Conservation (phyloP, 116 monocot genomes). For the Zostera marina region DNA sequence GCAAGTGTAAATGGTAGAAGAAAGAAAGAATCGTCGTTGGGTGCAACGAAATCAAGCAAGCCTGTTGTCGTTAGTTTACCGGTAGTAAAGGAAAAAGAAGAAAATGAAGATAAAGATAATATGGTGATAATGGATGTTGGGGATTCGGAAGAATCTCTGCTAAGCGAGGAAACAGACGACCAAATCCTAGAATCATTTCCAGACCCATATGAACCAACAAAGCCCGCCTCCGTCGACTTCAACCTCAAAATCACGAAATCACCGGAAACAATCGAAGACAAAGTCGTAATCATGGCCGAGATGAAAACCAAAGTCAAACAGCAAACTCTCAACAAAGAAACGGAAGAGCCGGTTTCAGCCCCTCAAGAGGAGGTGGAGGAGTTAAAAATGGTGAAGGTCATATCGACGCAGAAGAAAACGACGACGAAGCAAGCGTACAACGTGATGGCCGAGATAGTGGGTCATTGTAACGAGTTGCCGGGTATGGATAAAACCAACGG, state of each 20-base stretch:
- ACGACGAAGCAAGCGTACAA: slow-evolving; percentile 17
- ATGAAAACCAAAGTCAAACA: neutral
- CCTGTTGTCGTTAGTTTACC: slow-evolving; percentile 1
- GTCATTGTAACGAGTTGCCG: no score
- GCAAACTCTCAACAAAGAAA: neutral
- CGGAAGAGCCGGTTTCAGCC: neutral
- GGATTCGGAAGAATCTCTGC: neutral
- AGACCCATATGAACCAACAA: neutral
- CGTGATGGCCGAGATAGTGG: no score
- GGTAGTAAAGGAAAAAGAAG: neutral
- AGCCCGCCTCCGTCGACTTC: neutral
- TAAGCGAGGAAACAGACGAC: neutral
- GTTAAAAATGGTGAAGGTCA: neutral
- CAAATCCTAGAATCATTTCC: neutral
- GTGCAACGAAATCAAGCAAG: neutral
- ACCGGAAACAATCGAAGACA: neutral
- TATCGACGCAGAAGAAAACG: neutral
- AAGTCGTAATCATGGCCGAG: no score
- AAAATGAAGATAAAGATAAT: no score
- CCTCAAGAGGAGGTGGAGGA: neutral
- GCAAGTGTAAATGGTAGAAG: no score
- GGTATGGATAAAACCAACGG: no score
- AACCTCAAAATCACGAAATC: neutral
- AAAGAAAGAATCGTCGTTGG: neutral
- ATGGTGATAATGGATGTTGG: neutral